Percentiles rank a stretch among this genome's conserved stretches.
Conservation (phyloP, 805 yeast species). For the Myxozyma kluyveri region DNA sequence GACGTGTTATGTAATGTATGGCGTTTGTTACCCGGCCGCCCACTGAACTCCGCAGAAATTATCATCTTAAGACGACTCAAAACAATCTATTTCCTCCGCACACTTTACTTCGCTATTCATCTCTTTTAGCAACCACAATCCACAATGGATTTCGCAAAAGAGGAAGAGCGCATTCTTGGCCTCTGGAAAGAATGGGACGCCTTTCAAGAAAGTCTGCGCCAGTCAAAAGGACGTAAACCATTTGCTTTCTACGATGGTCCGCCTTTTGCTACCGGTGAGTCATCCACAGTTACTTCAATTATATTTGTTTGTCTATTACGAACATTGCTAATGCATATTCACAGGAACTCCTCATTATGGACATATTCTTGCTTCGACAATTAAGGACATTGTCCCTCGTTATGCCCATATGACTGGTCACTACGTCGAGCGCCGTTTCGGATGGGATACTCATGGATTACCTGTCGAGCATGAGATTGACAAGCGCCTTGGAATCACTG, state of each 20-base stretch:
- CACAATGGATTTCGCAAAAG: constrained; percentile 67
- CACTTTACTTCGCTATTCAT: neutral
- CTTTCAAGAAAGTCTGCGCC: constrained; percentile 79
- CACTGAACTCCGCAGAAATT: too few relatives aligned
- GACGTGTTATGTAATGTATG: too few relatives aligned
- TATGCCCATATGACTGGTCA: constrained; percentile 97
- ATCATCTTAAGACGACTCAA: neutral
- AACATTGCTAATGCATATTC: too few relatives aligned
- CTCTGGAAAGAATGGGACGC: constrained; percentile 92
- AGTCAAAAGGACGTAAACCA: constrained; percentile 79
- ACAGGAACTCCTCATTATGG: constrained; percentile 98
- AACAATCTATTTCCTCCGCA: neutral
- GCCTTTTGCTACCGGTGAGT: constrained; percentile 80
- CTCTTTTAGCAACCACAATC: neutral
- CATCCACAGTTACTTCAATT: neutral
- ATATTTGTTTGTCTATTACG: neutral
- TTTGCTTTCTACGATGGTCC: constrained; percentile 98
- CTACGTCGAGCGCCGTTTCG: constrained; percentile 94
- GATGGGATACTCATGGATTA: constrained; percentile 99
- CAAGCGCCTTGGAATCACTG: constrained; percentile 89
- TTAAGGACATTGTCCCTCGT: constrained; percentile 92
- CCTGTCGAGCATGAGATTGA: constrained; percentile 99
- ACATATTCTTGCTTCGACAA: constrained; percentile 93
- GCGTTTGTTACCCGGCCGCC: neutral
- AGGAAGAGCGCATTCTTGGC: constrained; percentile 77